These are phyloP conservation scores for Aspergillus texensis DNA, from an alignment of 2,329 filamentous ascomycete genomes.

Conservation along the genomic window DNA sequence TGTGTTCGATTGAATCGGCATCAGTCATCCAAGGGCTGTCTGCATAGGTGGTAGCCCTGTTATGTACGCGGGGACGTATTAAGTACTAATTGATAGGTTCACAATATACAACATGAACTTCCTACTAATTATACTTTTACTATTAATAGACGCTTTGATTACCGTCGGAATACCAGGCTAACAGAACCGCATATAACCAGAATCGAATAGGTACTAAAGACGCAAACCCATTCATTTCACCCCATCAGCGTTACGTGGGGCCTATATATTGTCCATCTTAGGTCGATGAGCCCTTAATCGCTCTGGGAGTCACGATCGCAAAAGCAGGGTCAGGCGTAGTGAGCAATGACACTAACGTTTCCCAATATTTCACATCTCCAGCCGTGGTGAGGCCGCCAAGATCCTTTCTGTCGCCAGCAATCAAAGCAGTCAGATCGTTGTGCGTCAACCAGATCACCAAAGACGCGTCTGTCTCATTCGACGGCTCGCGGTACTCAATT, in stretches of 20 bases:
- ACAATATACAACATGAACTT: too few relatives aligned
- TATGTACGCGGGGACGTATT: too few relatives aligned
- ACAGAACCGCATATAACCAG: not conserved
- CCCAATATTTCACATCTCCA: not conserved
- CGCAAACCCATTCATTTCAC: not conserved
- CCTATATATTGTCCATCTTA: not conserved
- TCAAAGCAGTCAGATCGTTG: conserved; percentile 7
- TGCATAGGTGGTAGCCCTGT: too few relatives aligned
- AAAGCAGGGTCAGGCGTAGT: conserved; percentile 11
- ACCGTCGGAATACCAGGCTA: not conserved
- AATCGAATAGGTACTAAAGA: not conserved
- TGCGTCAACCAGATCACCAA: not conserved
- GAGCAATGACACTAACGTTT: conserved; percentile 2
- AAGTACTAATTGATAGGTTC: too few relatives aligned
- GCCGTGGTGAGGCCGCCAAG: conserved; percentile 1
- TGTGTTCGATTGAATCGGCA: too few relatives aligned
- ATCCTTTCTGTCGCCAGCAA: not conserved
- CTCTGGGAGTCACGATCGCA: conserved; percentile 11
- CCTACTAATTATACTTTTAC: not conserved
- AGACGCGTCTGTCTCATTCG: not conserved
- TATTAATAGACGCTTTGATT: not conserved
- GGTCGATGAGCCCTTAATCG: not conserved
- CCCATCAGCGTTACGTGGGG: too few relatives aligned
- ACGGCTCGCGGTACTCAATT: not conserved
- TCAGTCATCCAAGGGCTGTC: too few relatives aligned